Percentiles rank a stretch among this genome's conserved stretches.
Conservation (phyloP, 2,329 filamentous ascomycete species). For the Curvularia spicifera region DNA sequence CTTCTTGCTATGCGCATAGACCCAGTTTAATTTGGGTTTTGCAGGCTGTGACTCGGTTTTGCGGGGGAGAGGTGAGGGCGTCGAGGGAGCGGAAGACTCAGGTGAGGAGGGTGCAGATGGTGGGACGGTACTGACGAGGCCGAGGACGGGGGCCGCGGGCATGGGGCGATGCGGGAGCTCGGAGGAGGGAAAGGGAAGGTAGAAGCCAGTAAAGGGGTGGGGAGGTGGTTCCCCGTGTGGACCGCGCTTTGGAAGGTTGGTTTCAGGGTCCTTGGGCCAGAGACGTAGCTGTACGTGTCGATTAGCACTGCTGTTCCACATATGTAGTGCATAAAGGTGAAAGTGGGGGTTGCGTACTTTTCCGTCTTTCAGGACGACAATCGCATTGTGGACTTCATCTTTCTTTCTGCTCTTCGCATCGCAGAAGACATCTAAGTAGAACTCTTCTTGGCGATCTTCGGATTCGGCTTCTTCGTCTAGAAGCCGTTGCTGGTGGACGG, state of each 20-base stretch:
- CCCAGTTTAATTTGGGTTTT: conserved; percentile 69
- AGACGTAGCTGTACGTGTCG: conserved; percentile 38
- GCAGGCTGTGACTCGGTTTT: conserved; percentile 7
- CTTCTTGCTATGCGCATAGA: conserved; percentile 67
- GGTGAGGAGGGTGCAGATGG: conserved; percentile 4
- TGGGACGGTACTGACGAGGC: conserved; percentile 58
- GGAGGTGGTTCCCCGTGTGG: conserved; percentile 37
- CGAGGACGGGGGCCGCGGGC: conserved; percentile 50
- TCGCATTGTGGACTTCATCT: conserved; percentile 51
- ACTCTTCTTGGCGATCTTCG: conserved; percentile 57
- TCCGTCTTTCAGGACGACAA: conserved; percentile 54
- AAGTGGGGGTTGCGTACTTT: conserved; percentile 44
- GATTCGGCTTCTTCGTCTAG: conserved; percentile 57
- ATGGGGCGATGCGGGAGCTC: conserved; percentile 47
- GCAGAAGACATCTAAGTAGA: conserved; percentile 57
- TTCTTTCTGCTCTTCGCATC: conserved; percentile 47
- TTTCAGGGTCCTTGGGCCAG: conserved; percentile 46
- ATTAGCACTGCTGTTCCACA: neutral
- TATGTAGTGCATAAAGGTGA: neutral
- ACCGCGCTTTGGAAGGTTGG: conserved; percentile 33
- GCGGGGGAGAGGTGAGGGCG: conserved; percentile 10
- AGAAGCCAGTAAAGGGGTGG: conserved; percentile 59
- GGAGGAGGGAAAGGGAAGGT: conserved; percentile 56
- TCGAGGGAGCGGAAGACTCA: conserved; percentile 45
- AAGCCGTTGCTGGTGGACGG: conserved; percentile 56